These are phyloP conservation scores for Hypoxylon fragiforme DNA, from an alignment of 495 filamentous ascomycete genomes.

Conservation along the genomic window DNA sequence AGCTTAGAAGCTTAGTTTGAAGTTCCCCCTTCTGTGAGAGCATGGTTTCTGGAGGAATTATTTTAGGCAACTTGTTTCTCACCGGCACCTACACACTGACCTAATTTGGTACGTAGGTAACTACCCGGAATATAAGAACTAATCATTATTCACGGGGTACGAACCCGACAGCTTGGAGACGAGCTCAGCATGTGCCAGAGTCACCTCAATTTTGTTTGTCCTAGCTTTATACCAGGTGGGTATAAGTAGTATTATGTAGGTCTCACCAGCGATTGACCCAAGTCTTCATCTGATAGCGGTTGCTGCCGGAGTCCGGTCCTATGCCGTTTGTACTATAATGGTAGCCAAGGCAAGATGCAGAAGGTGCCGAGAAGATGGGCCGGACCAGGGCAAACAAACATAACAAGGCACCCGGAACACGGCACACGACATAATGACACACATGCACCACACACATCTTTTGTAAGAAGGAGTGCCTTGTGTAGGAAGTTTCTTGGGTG, in stretches of 20 bases:
- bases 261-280: not conserved
- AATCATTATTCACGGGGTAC: not conserved
- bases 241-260: not conserved
- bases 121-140: no score
- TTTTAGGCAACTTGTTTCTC: no score
- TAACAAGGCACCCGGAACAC: no score
- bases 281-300: not conserved
- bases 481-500: not conserved
- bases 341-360: not conserved
- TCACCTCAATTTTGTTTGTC: not conserved
- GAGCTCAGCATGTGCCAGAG: no score
- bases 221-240: no score
- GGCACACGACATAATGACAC: no score
- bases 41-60: no score
- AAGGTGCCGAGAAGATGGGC: conserved; percentile 5
- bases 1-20: no score
- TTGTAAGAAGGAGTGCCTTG: not conserved
- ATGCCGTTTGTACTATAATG: not conserved
- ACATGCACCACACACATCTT: conserved; percentile 1
- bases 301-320: not conserved
- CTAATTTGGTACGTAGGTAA: no score
- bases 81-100: no score
- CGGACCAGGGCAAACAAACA: conserved; percentile 8
- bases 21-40: no score
- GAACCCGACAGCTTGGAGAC: not conserved